Evolutionary conservation across 2,329 filamentous ascomycete species (phyloP), one percentile per base, ranked within the genome.

Genomic region (Ilyonectria destructans): DNA sequence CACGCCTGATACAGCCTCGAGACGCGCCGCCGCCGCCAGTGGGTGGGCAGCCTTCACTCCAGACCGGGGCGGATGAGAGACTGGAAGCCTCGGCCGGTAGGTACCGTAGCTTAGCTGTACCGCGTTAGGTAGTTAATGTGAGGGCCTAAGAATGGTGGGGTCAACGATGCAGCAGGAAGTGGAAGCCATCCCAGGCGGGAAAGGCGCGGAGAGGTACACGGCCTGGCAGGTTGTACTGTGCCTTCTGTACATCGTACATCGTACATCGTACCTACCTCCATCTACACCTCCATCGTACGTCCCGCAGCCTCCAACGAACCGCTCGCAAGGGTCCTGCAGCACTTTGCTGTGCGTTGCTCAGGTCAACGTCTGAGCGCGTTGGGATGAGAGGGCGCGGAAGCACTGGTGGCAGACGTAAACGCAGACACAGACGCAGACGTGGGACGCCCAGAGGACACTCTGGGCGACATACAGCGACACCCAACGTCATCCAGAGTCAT

Each of bases 1-100:
- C n/a, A 56, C n/a, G 29, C 40, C 59, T n/a, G 51, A 62, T 54
- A 35, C 51, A 54, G 35, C 51, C n/a, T 23, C 51, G 19, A 54
- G n/a, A 54, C 51, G 51, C 31, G 51, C n/a, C n/a, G 31, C 29
- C 31, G 40, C 17, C 26, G 5, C 26, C 26, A 26, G 26, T 26
- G 26, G 26, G 26, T 26, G 26, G 26, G 26, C 40, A n/a, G 15
- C 40, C n/a, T 43, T 43, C 40, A 43, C 40, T 43, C 40, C n/a
- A 8, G 40, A 17, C 15, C 40, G 17, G 40, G 15, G n/a, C 4
- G n/a, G n/a, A 43, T 43, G 40, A 43, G 40, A n/a, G 40, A 43
- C 40, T 43, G 40, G 40, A 17, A 19, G 40, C 17, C n/a, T n/a
- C 40, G 40, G 40, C n/a, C 40, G 40, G 40, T 43, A 43, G 40